A percentile compares a stretch with the other conserved stretches of the same genome.
Conservation (phyloP, 2,329 filamentous ascomycete species). For the Hypomyces perniciosus region DNA sequence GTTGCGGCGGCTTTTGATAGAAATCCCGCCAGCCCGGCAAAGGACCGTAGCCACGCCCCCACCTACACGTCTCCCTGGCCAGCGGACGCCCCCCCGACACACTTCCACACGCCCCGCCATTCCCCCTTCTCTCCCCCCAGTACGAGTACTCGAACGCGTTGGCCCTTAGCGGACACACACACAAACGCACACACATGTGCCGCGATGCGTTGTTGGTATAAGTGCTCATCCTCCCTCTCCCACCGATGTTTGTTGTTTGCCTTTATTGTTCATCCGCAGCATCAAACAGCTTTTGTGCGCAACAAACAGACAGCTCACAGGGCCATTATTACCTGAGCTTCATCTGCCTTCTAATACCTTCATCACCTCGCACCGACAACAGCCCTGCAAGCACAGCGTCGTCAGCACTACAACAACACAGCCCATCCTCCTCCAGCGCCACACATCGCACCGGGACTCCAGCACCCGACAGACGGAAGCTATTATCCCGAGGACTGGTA, state of each 20-base stretch:
- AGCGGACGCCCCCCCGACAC: constrained; percentile 6
- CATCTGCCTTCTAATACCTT: no score
- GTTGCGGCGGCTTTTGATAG: not conserved
- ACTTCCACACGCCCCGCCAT: constrained; percentile 2
- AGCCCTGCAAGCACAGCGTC: no score
- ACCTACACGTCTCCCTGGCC: not conserved
- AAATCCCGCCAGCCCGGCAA: constrained; percentile 9
- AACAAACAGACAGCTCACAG: not conserved
- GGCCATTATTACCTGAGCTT: no score
- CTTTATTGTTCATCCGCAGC: constrained; percentile 5
- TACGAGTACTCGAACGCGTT: constrained; percentile 9
- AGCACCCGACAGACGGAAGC: constrained; percentile 6
- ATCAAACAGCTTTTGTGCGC: not conserved
- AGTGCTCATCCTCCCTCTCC: constrained; percentile 14
- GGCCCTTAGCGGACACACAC: constrained; percentile 8
- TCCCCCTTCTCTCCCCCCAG: constrained; percentile 10
- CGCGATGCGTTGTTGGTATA: constrained; percentile 16
- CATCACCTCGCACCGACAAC: no score
- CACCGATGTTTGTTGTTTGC: constrained; percentile 4
- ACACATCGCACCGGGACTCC: not conserved
- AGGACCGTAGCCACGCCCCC: constrained; percentile 1
- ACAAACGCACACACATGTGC: constrained; percentile 17
- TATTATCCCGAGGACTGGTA: constrained; percentile 8
- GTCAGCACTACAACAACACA: no score
- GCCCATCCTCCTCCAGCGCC: no score